Evolutionary conservation across 768 basidiomycete genomes (phyloP), one percentile per base, ranked within the genome.

Genomic region (Fomitopsis serialis): DNA sequence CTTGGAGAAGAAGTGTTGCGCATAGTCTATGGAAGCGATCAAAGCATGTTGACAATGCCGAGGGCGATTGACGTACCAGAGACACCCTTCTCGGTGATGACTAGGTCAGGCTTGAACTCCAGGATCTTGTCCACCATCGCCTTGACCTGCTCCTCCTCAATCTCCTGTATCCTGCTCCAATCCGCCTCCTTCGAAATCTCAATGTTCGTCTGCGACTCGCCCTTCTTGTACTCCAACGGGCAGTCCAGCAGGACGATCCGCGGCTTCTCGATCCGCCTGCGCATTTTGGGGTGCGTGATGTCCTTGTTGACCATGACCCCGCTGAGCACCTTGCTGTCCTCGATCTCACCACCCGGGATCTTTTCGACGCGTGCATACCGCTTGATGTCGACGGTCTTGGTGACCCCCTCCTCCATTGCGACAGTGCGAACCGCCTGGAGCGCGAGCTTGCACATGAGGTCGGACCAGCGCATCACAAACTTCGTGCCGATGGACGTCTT

Each of bases 301-400:
- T 98, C 97, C 78, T 99, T 98, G 82, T 98, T 99, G 62, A 98
- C 70, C 87, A 99, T 93, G 51, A 99, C 87, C 44, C 97, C 96
- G 50, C 78, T 81, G 52, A 98, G 69, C 3, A 98, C 96, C 55
- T 74, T 72, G 54, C 88, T 91, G 55, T 95, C 81, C 73, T 99
- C 97, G 62, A 99, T 98, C 71, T 96, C 94, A 11, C 96, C 96
- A 9, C 97, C 97, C 1, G 97, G 93, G 10, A 99, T 79, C 74
- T 98, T 99, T 72, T 99, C 97, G 9, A 98, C 92, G 11, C 96
- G 80, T 3, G 94, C 96, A 64, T 99, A 98, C 24, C 97, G 88
- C 75, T 99, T 98, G 72, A 99, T 92, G 67, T 98, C 97, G 52
- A 98, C 92, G 2, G 92, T 92, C 68, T 89, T 90, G 64, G 87